Evolutionary conservation across 805 yeast genomes (phyloP), one percentile per base, ranked within the genome.

Genomic region (Pichia heedii): DNA sequence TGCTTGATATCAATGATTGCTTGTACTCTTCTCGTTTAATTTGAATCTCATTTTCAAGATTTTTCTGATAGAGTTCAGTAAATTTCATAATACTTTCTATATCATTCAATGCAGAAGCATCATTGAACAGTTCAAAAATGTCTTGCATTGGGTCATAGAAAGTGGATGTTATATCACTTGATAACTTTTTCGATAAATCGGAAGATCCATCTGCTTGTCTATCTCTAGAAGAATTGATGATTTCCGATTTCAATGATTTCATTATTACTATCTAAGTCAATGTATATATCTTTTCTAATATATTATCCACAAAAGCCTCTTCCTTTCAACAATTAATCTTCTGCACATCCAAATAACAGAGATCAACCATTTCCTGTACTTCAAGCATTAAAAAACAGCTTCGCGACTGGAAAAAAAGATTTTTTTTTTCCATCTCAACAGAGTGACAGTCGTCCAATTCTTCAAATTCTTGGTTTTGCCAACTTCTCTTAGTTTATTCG

Each of bases 71-170:
- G 1, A 59, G 48, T 45, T 71, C 67, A 1, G 80, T 74, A 50
- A 74, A 73, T 22, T 62, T 58, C 19, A 77, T 57, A 30, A 81
- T 61, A 13, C 65, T 61, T 18, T 78, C 78, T 21, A 85, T 60
- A 18, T 73, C 74, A 0, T 62, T 58, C 36, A 83, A 60, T 6
- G 75, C 61, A 1, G 70, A 69, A 3, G 83, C 77, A 4, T 70
- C 62, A 5, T 70, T 61, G 39, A 84, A 71, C 38, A 83, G 56
- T 21, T 64, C 61, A 32, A 67, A 63, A 16, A 84, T 63, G 54
- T 79, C 84, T 3, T 55, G 61, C 39, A 68, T 54, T 0, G 85
- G 84, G 49, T 76, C 73, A 52, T 80, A 81, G 29, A 66, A 64
- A 4, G 54, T 45, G 0, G 68, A 58, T 22, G 65, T 68, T 33